Conservation (phyloP, 768 basidiomycete species). For the Podaxis mareebaensis region DNA sequence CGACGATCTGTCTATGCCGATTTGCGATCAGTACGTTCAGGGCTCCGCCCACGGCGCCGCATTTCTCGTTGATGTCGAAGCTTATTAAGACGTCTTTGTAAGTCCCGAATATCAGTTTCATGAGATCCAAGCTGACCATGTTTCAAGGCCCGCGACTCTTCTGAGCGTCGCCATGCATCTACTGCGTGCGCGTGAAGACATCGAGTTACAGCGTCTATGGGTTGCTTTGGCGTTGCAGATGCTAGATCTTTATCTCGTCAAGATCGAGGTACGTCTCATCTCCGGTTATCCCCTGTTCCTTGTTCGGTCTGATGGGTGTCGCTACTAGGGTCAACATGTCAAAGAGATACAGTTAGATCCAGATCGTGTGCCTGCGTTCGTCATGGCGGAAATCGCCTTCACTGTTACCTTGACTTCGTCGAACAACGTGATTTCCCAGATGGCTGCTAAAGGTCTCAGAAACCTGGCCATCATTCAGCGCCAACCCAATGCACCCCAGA, state of each 20-base stretch:
- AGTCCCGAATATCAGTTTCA: conserved; percentile 18
- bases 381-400: conserved; percentile 71
- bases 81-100: conserved; percentile 54
- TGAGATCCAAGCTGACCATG: not conserved
- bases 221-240: conserved; percentile 61
- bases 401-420: conserved; percentile 71
- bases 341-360: conserved; percentile 51
- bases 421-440: conserved; percentile 62
- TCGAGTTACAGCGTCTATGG: conserved; percentile 69
- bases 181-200: conserved; percentile 57
- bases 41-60: conserved; percentile 39
- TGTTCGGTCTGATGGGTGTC: not conserved
- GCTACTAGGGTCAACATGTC: conserved; percentile 40
- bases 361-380: conserved; percentile 62
- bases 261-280: conserved; percentile 41
- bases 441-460: conserved; percentile 70
- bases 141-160: conserved; percentile 39
- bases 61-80: conserved; percentile 34
- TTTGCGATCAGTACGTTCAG: conserved; percentile 45
- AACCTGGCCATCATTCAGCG: conserved; percentile 68
- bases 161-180: conserved; percentile 59
- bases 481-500: conserved; percentile 55
- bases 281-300: not conserved
- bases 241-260: conserved; percentile 54
- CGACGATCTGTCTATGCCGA: conserved; percentile 49